phyloP scores from a whole-genome alignment of 2,329 filamentous ascomycete species.

The Penicillium sp. region DNA sequence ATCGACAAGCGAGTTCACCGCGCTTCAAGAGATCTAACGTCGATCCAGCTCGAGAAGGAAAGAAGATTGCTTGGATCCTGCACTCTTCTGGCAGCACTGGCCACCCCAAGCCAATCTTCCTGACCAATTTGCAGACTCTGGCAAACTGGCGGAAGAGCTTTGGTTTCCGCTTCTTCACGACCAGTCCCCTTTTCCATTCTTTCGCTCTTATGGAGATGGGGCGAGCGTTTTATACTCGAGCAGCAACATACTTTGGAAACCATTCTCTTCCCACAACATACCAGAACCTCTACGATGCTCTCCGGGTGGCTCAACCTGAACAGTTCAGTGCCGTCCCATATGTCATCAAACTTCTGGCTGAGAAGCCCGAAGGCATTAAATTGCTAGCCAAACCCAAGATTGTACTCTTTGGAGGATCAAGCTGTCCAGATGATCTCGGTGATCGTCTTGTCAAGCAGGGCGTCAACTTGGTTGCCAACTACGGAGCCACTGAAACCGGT shows the following conservation, averaged over 20 bases:
- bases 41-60: conserved; percentile 27
- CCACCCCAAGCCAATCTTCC: conserved; percentile 63
- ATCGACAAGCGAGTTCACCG: conserved; percentile 13
- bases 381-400: conserved; percentile 50
- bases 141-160: conserved; percentile 50
- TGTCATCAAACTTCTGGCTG: conserved; percentile 62
- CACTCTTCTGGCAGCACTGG: conserved; percentile 60
- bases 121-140: conserved; percentile 55
- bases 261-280: conserved; percentile 57
- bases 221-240: conserved; percentile 53
- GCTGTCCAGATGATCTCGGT: conserved; percentile 61
- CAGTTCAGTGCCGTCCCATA: conserved; percentile 64
- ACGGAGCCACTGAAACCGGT: conserved; percentile 58
- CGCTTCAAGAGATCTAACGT: conserved; percentile 18
- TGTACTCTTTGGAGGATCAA: conserved; percentile 59
- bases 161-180: conserved; percentile 52
- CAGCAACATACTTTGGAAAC: conserved; percentile 56
- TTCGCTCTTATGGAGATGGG: conserved; percentile 59
- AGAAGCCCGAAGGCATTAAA: conserved; percentile 56
- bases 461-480: conserved; percentile 50
- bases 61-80: conserved; percentile 46
- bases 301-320: conserved; percentile 24
- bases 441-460: conserved; percentile 54
- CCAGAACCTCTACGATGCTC: conserved; percentile 44
- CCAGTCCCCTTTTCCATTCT: conserved; percentile 60